These are phyloP conservation scores for Persicaria tinctoria DNA, from an alignment of 148 eudicot genomes.

Conservation along the genomic window DNA sequence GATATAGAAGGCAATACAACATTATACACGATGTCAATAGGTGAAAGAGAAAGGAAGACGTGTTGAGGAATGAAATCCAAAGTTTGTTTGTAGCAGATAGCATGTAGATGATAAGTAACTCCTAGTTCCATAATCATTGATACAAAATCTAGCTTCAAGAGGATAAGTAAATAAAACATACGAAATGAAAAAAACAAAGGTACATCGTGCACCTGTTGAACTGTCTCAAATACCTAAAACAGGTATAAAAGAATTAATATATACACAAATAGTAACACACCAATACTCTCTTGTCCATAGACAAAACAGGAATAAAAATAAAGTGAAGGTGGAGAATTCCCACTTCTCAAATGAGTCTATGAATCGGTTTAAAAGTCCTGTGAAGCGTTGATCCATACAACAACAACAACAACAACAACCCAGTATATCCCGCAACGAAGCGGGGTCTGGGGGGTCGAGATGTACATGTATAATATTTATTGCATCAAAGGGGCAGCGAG, in stretches of 20 bases:
- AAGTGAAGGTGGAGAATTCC: too few species aligned
- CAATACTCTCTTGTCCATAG: slow-evolving; percentile 61
- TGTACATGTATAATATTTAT: too few species aligned
- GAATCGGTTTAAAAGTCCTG: too few species aligned
- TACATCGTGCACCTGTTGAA: slow-evolving; percentile 89
- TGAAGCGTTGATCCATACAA: too few species aligned
- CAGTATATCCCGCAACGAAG: too few species aligned
- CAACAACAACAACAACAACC: too few species aligned
- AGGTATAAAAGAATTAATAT: slow-evolving; percentile 4
- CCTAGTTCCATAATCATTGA: background rate
- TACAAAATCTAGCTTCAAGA: background rate
- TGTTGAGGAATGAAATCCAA: background rate
- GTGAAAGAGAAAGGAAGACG: background rate
- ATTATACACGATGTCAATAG: background rate
- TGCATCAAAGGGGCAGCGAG: too few species aligned
- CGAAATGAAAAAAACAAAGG: slow-evolving; percentile 27
- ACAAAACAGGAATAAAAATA: slow-evolving; percentile 24
- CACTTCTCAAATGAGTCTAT: slow-evolving; percentile 20
- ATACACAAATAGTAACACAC: slow-evolving; percentile 20
- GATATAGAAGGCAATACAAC: too few species aligned
- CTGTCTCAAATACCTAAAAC: slow-evolving; percentile 74
- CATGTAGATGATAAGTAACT: background rate
- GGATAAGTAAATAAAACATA: background rate
- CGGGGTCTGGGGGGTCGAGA: too few species aligned
- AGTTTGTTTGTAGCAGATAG: too few species aligned